phyloP scores from a whole-genome alignment of 2,329 filamentous ascomycete species.

The Stachybotrys chartarum region DNA sequence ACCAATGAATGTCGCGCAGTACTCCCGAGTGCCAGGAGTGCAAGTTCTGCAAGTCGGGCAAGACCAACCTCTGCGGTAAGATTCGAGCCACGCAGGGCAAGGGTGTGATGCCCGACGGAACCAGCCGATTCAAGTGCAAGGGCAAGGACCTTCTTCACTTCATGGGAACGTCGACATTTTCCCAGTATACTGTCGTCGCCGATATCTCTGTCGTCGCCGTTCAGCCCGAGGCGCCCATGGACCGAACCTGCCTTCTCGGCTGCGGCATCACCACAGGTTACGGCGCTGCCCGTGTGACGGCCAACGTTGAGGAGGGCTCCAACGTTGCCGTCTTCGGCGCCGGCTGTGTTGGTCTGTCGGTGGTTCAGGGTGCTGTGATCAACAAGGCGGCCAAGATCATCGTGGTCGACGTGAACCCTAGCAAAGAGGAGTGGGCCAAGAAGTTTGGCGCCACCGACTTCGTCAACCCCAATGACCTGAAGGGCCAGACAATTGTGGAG shows the following conservation, averaged over 20 bases:
- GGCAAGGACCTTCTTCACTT: constrained; percentile 95
- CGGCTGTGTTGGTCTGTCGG: constrained; percentile 90
- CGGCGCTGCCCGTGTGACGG: constrained; percentile 89
- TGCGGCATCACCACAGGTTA: constrained; percentile 99
- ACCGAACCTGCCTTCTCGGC: constrained; percentile 90
- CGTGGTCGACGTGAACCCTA: constrained; percentile 69
- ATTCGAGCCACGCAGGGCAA: constrained; percentile 94
- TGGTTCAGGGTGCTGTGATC: constrained; percentile 87
- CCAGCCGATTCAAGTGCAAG: constrained; percentile 87
- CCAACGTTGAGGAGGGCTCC: constrained; percentile 82
- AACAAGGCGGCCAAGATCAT: constrained; percentile 76
- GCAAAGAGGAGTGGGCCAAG: constrained; percentile 83
- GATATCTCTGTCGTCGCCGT: constrained; percentile 97
- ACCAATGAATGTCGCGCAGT: constrained; percentile 36
- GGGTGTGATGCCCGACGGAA: constrained; percentile 96
- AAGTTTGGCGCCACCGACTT: constrained; percentile 98
- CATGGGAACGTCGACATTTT: constrained; percentile 99
- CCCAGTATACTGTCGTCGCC: constrained; percentile 96
- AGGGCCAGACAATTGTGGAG: constrained; percentile 77
- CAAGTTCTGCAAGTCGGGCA: constrained; percentile 99
- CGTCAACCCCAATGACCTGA: constrained; percentile 80
- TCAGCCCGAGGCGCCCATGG: constrained; percentile 84
- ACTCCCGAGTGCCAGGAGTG: constrained; percentile 96
- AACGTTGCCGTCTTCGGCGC: constrained; percentile 91
- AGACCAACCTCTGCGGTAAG: constrained; percentile 99